Conservation (phyloP, 305 asterid species). For the Fraxinus ornus region DNA sequence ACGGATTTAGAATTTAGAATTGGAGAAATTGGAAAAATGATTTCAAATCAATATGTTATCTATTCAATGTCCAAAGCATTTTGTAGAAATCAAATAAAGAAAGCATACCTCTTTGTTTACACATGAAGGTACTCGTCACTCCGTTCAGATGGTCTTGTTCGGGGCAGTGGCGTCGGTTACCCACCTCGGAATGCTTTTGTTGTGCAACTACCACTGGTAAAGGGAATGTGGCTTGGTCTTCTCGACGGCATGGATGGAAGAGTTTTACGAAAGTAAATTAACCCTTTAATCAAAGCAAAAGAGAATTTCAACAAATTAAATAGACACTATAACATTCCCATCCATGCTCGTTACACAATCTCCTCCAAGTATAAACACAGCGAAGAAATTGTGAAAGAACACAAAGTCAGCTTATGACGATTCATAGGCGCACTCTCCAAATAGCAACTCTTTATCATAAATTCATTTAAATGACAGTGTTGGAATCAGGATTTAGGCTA, state of each 20-base stretch:
- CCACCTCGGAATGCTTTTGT: slow-evolving; percentile 97
- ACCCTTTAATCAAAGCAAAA: no score
- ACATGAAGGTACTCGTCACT: slow-evolving; percentile 75
- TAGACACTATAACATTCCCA: neutral
- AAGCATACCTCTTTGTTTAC: slow-evolving; percentile 8
- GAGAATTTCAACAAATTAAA: no score
- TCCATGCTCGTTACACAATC: neutral
- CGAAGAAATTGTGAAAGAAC: neutral
- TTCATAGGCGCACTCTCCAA: neutral
- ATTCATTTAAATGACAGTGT: neutral
- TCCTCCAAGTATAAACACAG: neutral
- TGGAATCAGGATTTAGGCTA: neutral
- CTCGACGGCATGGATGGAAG: slow-evolving; percentile 97
- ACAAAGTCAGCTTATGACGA: neutral
- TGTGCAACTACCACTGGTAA: slow-evolving; percentile 69
- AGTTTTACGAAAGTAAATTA: slow-evolving; percentile 41
- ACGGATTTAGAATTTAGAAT: neutral
- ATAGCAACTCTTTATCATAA: neutral
- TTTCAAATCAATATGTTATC: neutral
- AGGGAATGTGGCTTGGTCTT: slow-evolving; percentile 93
- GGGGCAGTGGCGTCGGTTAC: slow-evolving; percentile 94
- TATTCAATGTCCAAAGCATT: neutral
- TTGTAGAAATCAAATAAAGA: neutral
- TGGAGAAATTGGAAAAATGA: neutral
- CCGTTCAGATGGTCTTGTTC: slow-evolving; percentile 92